phyloP scores from a whole-genome alignment of 768 basidiomycete genomes.

The Tylopilus plumbeoviolaceoides region DNA sequence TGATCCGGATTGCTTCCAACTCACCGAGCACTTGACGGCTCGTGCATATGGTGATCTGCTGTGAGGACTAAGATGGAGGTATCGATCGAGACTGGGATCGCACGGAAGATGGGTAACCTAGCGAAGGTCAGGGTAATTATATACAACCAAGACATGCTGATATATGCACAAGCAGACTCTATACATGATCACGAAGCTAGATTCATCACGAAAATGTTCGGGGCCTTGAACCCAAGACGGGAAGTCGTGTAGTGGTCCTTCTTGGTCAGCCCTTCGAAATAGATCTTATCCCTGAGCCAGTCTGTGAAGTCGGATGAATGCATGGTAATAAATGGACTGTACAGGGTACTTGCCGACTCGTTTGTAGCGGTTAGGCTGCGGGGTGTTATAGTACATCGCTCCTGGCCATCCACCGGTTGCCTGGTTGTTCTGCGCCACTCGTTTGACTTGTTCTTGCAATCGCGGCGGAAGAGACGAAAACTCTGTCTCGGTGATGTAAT shows the following conservation, averaged over 20 bases:
- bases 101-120: not conserved
- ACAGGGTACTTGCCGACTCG: slow-evolving; percentile 51
- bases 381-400: slow-evolving; percentile 42
- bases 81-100: not conserved
- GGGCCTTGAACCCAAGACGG: slow-evolving; percentile 72
- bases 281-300: slow-evolving; percentile 72
- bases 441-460: slow-evolving; percentile 68
- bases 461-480: slow-evolving; percentile 56
- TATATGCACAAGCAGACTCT: slow-evolving; percentile 3
- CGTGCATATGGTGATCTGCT: too few species aligned
- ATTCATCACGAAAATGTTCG: slow-evolving; percentile 76
- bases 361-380: slow-evolving; percentile 47
- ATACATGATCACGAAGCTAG: slow-evolving; percentile 40
- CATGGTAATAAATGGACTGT: not conserved
- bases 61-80: too few species aligned
- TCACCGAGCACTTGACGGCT: too few species aligned
- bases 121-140: not conserved
- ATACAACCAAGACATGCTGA: slow-evolving; percentile 7
- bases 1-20: too few species aligned
- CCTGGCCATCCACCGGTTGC: slow-evolving; percentile 33
- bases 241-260: slow-evolving; percentile 55
- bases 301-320: slow-evolving; percentile 38
- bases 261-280: slow-evolving; percentile 60
- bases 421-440: slow-evolving; percentile 45
- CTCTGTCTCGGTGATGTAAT: slow-evolving; percentile 63